Percentiles rank a stretch among this genome's conserved stretches.
phyloP scores from a whole-genome alignment of 768 basidiomycete genomes.

The Rhizopogon sp. region DNA sequence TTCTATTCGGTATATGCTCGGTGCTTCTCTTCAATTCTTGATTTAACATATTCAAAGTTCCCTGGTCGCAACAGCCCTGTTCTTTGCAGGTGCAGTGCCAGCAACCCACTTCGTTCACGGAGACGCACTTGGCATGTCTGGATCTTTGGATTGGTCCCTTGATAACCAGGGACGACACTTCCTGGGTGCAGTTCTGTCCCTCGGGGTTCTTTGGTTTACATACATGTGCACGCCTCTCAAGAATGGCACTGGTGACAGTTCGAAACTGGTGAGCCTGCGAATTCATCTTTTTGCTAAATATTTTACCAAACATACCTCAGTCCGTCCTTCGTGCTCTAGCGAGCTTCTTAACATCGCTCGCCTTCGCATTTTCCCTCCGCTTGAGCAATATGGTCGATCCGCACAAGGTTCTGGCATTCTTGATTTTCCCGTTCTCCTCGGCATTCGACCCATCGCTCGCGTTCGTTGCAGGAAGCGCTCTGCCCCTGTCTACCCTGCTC shows the following conservation, averaged over 20 bases:
- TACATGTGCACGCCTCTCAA: neutral
- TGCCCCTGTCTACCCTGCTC: constrained; percentile 41
- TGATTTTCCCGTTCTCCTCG: constrained; percentile 41
- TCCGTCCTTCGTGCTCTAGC: constrained; percentile 33
- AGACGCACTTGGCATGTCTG: constrained; percentile 24
- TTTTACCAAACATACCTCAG: constrained; percentile 4
- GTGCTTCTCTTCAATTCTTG: neutral
- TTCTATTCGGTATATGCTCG: constrained; percentile 44
- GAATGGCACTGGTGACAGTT: neutral
- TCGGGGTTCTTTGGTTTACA: neutral
- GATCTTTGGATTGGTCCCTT: constrained; percentile 36
- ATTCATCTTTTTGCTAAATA: neutral
- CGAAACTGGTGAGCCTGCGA: neutral
- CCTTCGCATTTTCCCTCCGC: constrained; percentile 50
- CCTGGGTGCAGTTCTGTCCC: constrained; percentile 17
- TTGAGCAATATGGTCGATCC: constrained; percentile 51
- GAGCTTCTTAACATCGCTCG: constrained; percentile 36
- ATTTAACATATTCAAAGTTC: constrained; percentile 33
- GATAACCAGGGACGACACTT: constrained; percentile 26
- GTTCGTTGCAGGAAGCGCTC: constrained; percentile 47
- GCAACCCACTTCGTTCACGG: constrained; percentile 37
- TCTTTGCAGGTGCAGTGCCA: constrained; percentile 44
- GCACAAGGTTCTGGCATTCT: constrained; percentile 45
- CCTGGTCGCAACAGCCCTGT: constrained; percentile 47
- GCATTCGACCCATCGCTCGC: constrained; percentile 55